Evolutionary conservation across 805 yeast genomes (phyloP).

Genomic region (Suhomyces kilbournensis): DNA sequence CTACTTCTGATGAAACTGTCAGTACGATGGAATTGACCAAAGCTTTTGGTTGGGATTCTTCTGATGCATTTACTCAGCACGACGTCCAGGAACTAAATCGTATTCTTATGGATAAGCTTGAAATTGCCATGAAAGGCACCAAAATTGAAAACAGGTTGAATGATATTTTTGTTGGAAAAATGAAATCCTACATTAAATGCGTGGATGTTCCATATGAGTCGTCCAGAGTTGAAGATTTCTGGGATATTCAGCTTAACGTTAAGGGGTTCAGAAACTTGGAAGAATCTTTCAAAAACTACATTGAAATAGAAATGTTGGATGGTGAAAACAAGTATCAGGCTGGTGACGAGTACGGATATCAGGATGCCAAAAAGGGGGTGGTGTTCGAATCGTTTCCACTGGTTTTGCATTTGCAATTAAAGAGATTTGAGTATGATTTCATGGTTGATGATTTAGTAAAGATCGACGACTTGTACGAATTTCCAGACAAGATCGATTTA

Average conservation of each 20-base stretch:
- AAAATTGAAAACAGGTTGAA: conserved; percentile 55
- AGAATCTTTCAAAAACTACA: conserved; percentile 79
- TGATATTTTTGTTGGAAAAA: conserved; percentile 90
- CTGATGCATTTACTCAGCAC: conserved; percentile 95
- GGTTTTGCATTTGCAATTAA: conserved; percentile 87
- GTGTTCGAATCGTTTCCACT: conserved; percentile 88
- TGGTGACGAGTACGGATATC: conserved; percentile 76
- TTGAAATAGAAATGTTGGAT: conserved; percentile 81
- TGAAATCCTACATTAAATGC: conserved; percentile 93
- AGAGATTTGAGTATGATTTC: conserved; percentile 92
- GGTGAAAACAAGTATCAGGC: conserved; percentile 98
- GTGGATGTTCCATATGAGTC: conserved; percentile 91
- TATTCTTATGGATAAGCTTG: conserved; percentile 91
- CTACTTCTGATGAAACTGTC: conserved; percentile 69
- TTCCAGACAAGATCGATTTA: conserved; percentile 78
- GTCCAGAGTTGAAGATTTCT: conserved; percentile 86
- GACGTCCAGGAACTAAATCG: conserved; percentile 97
- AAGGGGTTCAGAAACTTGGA: conserved; percentile 70
- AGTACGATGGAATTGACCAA: conserved; percentile 84
- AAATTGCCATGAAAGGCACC: conserved; percentile 87
- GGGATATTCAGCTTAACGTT: conserved; percentile 97
- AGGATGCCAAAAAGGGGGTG: conserved; percentile 96
- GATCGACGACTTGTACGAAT: conserved; percentile 89
- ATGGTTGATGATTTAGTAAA: conserved; percentile 84
- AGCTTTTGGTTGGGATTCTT: conserved; percentile 96